Evolutionary conservation across 2,329 filamentous ascomycete genomes (phyloP), one percentile per base, ranked within the genome.

Genomic region (Fusarium virguliforme): DNA sequence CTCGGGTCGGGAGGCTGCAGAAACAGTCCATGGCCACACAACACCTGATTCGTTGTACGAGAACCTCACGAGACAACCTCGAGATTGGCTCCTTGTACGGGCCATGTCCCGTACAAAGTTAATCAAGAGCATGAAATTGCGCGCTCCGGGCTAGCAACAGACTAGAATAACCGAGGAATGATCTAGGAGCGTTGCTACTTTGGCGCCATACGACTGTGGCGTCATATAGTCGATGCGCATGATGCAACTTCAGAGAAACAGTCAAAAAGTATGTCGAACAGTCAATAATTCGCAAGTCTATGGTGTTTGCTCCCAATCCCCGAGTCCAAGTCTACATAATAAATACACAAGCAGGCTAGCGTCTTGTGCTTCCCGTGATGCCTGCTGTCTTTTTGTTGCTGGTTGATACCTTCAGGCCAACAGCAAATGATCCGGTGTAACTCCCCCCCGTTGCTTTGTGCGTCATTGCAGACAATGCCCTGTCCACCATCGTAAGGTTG

Each of bases 261-360:
- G 8, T 9, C 41, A 15, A 55, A 40, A n/a, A 28, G 32, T 56
- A 12, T 15, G 15, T 60, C 41, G 61, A 48, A 62, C 58, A 60
- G 48, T 64, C 60, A 66, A 30, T 50, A 69, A 67, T 70, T 46
- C 56, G 34, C 72, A 75, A 68, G 74, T 76, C 74, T 76, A 76
- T 76, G 53, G 54, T 53, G 50, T 41, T 70, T 65, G 60, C 65
- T 76, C 67, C 71, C 61, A 53, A 28, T 59, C 67, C 70, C 26
- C 26, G 26, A 72, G 62, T 67, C 74, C 71, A 71, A 74, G 67
- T 75, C 62, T 76, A 74, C 70, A 71, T 74, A 60, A 70, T 70
- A 73, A 75, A 73, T 75, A 76, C 74, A 76, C 70, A 75, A 74
- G 72, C 71, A 76, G 60, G 60, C 62, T 71, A 75, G 73, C 69